Conservation (phyloP, 352 stramenopile species). For the Phytophthora agathidicida region DNA sequence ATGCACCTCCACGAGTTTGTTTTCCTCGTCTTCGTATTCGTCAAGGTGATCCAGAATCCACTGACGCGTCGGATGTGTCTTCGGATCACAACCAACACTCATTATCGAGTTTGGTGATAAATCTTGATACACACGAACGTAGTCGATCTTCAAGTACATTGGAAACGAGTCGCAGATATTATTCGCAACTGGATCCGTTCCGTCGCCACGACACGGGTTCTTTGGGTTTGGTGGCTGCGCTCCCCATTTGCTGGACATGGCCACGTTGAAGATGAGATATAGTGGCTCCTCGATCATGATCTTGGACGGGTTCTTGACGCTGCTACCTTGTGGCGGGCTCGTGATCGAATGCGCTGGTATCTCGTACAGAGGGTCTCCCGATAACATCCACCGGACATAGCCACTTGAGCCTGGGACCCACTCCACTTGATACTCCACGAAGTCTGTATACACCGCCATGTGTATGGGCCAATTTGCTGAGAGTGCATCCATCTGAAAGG, state of each 20-base stretch:
- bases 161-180: conserved; percentile 70
- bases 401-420: conserved; percentile 58
- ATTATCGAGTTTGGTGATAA: conserved; percentile 44
- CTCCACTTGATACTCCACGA: conserved; percentile 61
- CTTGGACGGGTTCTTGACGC: conserved; percentile 71
- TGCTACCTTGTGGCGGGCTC: conserved; percentile 52
- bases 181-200: conserved; percentile 46
- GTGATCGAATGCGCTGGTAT: conserved; percentile 75
- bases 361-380: conserved; percentile 88
- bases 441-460: conserved; percentile 52
- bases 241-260: conserved; percentile 92
- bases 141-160: conserved; percentile 80
- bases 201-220: conserved; percentile 58
- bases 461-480: conserved; percentile 61
- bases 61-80: conserved; percentile 64
- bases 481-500: conserved; percentile 84
- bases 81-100: conserved; percentile 64
- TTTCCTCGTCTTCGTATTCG: conserved; percentile 74
- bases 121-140: conserved; percentile 83
- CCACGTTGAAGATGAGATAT: conserved; percentile 96
- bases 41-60: conserved; percentile 83
- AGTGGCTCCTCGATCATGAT: conserved; percentile 95
- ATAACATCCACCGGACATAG: conserved; percentile 81
- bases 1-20: conserved; percentile 60
- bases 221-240: conserved; percentile 69